Evolutionary conservation across 257 asterid genomes (phyloP), one percentile per base, ranked within the genome.

Genomic region (Rauvolfia tetraphylla): DNA sequence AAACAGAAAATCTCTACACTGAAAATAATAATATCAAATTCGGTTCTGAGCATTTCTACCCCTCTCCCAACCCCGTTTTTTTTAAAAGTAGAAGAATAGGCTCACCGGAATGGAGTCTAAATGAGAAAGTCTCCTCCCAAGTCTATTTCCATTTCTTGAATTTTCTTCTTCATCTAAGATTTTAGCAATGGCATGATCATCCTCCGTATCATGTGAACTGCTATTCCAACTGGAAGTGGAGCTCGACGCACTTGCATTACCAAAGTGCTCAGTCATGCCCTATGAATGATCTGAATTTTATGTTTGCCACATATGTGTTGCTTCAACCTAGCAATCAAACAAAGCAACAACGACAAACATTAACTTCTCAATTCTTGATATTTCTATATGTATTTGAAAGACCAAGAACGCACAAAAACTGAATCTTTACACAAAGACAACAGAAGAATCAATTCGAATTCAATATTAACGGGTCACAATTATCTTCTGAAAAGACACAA

Each of bases 121-220:
- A 81, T 95, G 98, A 27, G 98, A 92, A 65, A 95, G 97, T 88
- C 95, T 86, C 84, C 83, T 92, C 29, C 96, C 97, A 68, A 91
- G 97, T 65, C 77, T 90, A 61, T 85, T 85, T 59, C 84, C 91
- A 75, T 78, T 33, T 68, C 78, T 82, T 54, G 75, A 75, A 2
- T 57, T 84, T 56, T 92, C 97, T 17, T 92, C 98, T 82, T 89
- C 92, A 4, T 92, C 96, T 78, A 95, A 85, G 54, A 91, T 86
- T 27, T 77, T 82, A 46, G 97, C 98, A 83, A 95, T 92, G 44
- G 97, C 86, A 48, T 88, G 98, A 88, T 95, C 98, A 86, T 95
- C 98, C 81, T 95, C 98, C 29, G 97, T 90, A 75, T 90, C 95
- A 2, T 85, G 88, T 23, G 92, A 84, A 68, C 95, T 90, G 72